phyloP scores from a whole-genome alignment of 1,284 basidiomycete genomes.

The Agaricales sp. region DNA sequence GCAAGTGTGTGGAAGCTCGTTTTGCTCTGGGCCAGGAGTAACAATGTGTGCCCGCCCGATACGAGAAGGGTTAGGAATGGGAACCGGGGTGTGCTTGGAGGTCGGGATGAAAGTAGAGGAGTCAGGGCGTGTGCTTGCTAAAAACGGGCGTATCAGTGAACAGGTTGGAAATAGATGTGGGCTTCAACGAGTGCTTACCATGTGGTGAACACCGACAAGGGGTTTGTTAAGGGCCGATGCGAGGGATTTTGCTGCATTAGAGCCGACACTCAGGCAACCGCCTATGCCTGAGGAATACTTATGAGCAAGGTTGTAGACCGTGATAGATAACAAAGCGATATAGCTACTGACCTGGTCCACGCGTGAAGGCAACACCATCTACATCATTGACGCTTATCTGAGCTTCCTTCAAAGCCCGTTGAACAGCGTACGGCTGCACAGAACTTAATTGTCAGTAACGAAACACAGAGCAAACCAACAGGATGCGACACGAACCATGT shows the following conservation, averaged over 20 bases:
- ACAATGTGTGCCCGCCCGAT: conserved; percentile 86
- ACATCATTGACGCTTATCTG: conserved; percentile 48
- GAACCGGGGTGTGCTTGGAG: conserved; percentile 43
- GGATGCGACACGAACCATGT: conserved; percentile 42
- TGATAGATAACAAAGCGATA: neutral
- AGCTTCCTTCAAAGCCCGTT: conserved; percentile 57
- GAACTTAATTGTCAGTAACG: conserved; percentile 4
- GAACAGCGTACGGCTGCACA: conserved; percentile 66
- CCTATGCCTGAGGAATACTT: conserved; percentile 45
- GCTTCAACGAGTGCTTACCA: conserved; percentile 41
- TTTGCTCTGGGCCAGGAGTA: conserved; percentile 61
- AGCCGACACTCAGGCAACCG: conserved; percentile 70
- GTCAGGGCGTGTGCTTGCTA: conserved; percentile 95
- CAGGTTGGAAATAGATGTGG: conserved; percentile 1
- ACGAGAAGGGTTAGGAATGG: conserved; percentile 85
- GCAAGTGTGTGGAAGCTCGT: conserved; percentile 63
- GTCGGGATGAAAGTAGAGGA: conserved; percentile 57
- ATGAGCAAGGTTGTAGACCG: conserved; percentile 4
- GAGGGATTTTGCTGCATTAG: conserved; percentile 72
- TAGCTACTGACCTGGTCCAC: conserved; percentile 63
- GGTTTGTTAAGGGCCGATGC: conserved; percentile 73
- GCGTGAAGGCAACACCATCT: conserved; percentile 84
- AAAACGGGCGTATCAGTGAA: conserved; percentile 6
- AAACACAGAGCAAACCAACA: neutral
- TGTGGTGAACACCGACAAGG: conserved; percentile 86